These are phyloP conservation scores for Dioscorea cayenensis DNA, from an alignment of 116 monocot species.

Conservation along the genomic window DNA sequence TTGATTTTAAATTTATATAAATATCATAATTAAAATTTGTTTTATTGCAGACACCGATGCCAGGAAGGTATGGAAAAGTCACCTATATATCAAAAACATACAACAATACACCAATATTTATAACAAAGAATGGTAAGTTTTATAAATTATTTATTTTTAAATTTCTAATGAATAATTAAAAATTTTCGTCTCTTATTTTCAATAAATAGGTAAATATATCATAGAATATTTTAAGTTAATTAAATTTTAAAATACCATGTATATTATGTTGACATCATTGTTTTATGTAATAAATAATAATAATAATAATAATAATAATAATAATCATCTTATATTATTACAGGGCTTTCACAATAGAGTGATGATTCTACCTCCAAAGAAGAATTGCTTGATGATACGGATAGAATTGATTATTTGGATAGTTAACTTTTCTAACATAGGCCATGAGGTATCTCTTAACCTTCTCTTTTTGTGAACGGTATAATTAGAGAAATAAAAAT, in stretches of 20 bases:
- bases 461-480: no score
- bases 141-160: background rate
- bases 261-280: no score
- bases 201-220: no score
- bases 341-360: slow-evolving; percentile 34
- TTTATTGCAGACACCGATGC: slow-evolving; percentile 29
- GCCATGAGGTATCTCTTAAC: slow-evolving; percentile 31
- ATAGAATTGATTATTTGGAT: slow-evolving; percentile 34
- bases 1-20: background rate
- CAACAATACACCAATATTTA: slow-evolving; percentile 32
- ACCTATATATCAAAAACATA: slow-evolving; percentile 34
- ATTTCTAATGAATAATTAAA: no score
- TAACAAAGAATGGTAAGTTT: slow-evolving; percentile 37
- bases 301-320: no score
- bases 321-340: background rate
- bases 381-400: slow-evolving; percentile 30
- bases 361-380: background rate
- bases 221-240: no score
- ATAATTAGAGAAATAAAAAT: no score
- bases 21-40: background rate
- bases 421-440: slow-evolving; percentile 16
- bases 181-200: no score
- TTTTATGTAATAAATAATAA: no score
- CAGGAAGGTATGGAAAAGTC: slow-evolving; percentile 26
- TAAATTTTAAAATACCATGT: no score